Evolutionary conservation across 805 yeast species (phyloP).

Genomic region (Candida maris): DNA sequence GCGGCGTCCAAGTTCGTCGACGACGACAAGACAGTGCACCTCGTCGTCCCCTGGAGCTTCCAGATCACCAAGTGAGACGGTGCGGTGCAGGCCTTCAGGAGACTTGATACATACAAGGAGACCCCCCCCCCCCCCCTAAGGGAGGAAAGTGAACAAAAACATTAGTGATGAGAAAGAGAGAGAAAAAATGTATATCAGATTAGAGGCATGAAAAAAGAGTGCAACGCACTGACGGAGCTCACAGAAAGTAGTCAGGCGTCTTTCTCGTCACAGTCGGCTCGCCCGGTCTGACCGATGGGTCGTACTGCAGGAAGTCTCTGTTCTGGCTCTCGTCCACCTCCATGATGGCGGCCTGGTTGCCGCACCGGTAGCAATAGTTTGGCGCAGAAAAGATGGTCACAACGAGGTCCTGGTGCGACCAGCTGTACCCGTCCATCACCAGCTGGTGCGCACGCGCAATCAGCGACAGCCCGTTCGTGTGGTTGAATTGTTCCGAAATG

Average conservation of each 20-base stretch:
- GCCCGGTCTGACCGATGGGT: constrained; percentile 94
- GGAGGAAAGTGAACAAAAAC: constrained; percentile 3
- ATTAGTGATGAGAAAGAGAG: constrained; percentile 1
- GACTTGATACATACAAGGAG: too few relatives aligned
- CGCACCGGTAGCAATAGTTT: constrained; percentile 95
- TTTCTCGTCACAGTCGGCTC: constrained; percentile 97
- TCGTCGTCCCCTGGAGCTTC: constrained; percentile 80
- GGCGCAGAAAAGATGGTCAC: constrained; percentile 96
- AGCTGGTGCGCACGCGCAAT: constrained; percentile 95
- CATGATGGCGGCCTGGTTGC: constrained; percentile 97
- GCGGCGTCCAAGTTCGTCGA: constrained; percentile 82
- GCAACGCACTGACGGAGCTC: constrained; percentile 19
- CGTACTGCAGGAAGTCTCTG: constrained; percentile 90
- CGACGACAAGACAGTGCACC: constrained; percentile 74
- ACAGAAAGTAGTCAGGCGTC: constrained; percentile 94
- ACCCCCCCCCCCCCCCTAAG: too few relatives aligned
- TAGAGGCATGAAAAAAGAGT: background rate
- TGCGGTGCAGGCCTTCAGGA: too few relatives aligned
- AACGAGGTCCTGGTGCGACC: constrained; percentile 93
- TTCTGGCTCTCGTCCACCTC: constrained; percentile 93
- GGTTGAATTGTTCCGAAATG: constrained; percentile 89
- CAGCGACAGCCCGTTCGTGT: constrained; percentile 76
- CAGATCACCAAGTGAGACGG: constrained; percentile 65
- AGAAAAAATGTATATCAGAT: constrained; percentile 3
- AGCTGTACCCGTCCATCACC: constrained; percentile 95